Conservation (phyloP, 805 yeast genomes). For the Nakazawaea wickerhamii region DNA sequence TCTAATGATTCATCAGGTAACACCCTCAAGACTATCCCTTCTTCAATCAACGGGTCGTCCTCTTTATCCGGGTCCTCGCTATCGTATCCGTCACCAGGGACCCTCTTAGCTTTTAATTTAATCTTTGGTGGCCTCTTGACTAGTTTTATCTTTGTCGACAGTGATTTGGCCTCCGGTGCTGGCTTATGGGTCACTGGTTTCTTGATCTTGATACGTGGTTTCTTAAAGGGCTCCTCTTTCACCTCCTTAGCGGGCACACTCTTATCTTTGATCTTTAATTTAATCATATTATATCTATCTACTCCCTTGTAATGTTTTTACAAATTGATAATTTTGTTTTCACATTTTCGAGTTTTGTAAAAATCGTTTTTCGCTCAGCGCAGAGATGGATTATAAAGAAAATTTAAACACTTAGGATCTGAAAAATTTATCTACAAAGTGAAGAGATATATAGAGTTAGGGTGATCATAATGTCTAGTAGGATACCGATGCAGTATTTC, state of each 20-base stretch:
- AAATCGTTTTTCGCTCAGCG: neutral
- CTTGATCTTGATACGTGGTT: slow-evolving; percentile 24
- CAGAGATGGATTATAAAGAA: neutral
- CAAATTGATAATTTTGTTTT: neutral
- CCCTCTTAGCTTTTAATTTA: slow-evolving; percentile 53
- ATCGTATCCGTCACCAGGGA: slow-evolving; percentile 94
- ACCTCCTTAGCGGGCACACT: slow-evolving; percentile 12
- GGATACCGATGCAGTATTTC: neutral
- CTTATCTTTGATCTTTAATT: slow-evolving; percentile 20
- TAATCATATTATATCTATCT: slow-evolving; percentile 18
- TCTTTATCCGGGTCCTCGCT: slow-evolving; percentile 95
- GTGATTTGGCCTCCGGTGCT: neutral
- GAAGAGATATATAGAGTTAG: neutral
- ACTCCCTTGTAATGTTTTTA: neutral
- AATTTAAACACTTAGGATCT: neutral
- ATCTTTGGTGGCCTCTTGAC: slow-evolving; percentile 36
- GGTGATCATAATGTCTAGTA: neutral
- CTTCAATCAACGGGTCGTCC: slow-evolving; percentile 90
- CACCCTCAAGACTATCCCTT: slow-evolving; percentile 75
- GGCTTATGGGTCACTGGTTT: neutral
- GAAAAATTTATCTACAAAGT: neutral
- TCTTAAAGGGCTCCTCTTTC: slow-evolving; percentile 22
- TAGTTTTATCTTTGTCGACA: slow-evolving; percentile 9
- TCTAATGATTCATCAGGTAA: slow-evolving; percentile 61
- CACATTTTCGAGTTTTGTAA: neutral